Base-by-base conservation (phyloP, 306 rosid species). In the Hippophae gyantsensis region DNA sequence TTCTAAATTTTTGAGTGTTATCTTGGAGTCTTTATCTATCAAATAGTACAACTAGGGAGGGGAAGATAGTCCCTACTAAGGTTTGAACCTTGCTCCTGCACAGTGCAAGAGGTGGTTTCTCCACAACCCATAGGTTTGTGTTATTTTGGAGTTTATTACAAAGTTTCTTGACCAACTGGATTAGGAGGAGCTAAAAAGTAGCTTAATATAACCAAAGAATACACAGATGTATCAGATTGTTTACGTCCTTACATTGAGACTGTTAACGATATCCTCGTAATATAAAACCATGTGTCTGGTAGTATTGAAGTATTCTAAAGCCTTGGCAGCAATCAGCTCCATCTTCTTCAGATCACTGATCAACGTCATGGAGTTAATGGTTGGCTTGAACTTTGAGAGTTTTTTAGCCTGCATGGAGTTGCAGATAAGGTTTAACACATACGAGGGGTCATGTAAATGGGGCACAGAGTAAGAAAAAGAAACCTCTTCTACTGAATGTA, bases 401-500 rank as follows among this genome's bases (percentile, higher is more conserved):
- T 80, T 82, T 54, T 82, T 78, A 38, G 96, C 98, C 98, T 92
- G 64, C 68, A 62, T 65, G 48, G 69, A 42, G 64, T 42, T 9
- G 10, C 59, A 64, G 56, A 55, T 23, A 32, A 41, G 76, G 73
- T 62, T 62, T 52, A 51, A 52, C 63, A 57, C 50, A 61, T 52
- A 46, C 13, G 38, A 44, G 8, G 55, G 54, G 42, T 44, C 12
- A 23, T 14, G 23, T 56, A 32, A 59, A 14, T 42, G 25, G 14
- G 25, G 52, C 42, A 46, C 53, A 49, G 54, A 60, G 64, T 53
- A 60, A 66, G 67, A 60, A 57, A 56, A 60, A 74, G 61, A 62
- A 10, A 84, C 95, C 95, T 92, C 98, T 81, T 87, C 77, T 45
- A 65, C 72, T 10, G 96, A 76, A 82, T 87, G 98, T 43, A 92